Evolutionary conservation across 192 early-diverging fungal genomes (phyloP).

Genomic region (Coemansia pectinata): DNA sequence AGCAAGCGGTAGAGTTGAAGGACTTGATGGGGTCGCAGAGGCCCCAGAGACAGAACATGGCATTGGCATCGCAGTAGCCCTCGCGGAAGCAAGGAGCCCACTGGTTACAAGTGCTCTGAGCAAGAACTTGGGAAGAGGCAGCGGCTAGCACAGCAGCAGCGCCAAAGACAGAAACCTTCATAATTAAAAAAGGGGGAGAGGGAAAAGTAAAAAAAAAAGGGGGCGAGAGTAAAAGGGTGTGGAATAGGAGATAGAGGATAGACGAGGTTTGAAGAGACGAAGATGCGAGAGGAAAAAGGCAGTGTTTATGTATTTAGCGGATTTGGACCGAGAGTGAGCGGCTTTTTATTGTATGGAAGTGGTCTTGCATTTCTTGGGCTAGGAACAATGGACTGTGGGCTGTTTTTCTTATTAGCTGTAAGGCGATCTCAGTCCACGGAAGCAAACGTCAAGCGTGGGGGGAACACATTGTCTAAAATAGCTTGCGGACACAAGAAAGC

Average conservation of each 20-base stretch:
- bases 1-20: slow-evolving; percentile 50
- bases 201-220: neutral
- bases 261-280: neutral
- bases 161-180: slow-evolving; percentile 21
- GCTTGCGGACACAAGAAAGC: neutral
- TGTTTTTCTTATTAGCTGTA: neutral
- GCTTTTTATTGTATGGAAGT: neutral
- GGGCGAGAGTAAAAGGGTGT: neutral
- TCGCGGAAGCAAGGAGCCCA: slow-evolving; percentile 55
- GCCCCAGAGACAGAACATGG: slow-evolving; percentile 49
- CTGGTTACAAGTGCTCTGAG: slow-evolving; percentile 38
- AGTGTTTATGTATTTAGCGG: neutral
- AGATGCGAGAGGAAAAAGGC: neutral
- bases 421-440: neutral
- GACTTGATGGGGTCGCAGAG: slow-evolving; percentile 48
- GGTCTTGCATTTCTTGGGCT: neutral
- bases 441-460: neutral
- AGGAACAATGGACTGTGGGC: neutral
- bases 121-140: slow-evolving; percentile 23
- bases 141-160: slow-evolving; percentile 17
- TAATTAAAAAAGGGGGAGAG: neutral
- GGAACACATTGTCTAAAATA: neutral
- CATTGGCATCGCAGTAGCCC: slow-evolving; percentile 51
- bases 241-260: neutral
- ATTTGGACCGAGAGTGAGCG: too few species aligned